Evolutionary conservation across 441 rosid species (phyloP).

Genomic region (Manihot esculenta): DNA sequence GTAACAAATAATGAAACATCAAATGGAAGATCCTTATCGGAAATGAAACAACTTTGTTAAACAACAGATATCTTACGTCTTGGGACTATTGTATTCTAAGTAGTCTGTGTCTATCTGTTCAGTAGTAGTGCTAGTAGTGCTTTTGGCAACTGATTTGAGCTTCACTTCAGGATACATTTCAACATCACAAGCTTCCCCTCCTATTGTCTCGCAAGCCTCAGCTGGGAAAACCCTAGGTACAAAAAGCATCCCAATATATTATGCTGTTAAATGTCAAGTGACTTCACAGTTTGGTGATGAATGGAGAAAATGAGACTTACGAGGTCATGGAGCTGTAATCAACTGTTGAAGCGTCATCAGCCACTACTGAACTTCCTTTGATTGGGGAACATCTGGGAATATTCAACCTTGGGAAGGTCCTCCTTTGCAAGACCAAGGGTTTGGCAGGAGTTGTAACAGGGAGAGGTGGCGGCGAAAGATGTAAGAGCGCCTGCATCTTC

Average conservation of each 20-base stretch:
- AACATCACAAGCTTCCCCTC: conserved; percentile 54
- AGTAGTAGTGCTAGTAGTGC: conserved; percentile 5
- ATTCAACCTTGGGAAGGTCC: conserved; percentile 19
- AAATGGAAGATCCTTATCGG: no score
- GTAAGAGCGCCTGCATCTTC: conserved; percentile 40
- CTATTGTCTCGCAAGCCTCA: conserved; percentile 59
- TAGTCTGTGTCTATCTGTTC: conserved; percentile 35
- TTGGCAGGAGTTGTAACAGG: conserved; percentile 25
- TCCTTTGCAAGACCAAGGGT: conserved; percentile 27
- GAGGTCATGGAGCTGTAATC: conserved; percentile 49
- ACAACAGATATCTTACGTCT: conserved; percentile 19
- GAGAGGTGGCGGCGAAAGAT: not conserved
- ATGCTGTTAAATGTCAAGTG: not conserved
- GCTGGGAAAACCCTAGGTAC: conserved; percentile 51
- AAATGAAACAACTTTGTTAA: no score
- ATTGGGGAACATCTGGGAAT: conserved; percentile 12
- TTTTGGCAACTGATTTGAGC: conserved; percentile 32
- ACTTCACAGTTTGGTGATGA: not conserved
- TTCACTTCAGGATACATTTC: conserved; percentile 59
- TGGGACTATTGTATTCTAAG: conserved; percentile 41
- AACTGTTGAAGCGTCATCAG: conserved; percentile 31
- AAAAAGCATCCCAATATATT: not conserved
- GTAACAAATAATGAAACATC: conserved; percentile 17
- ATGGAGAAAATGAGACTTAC: conserved; percentile 19
- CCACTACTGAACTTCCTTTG: conserved; percentile 24